Base-by-base conservation (phyloP, 2,329 filamentous ascomycete species). In the Sporothrix variecibatus region DNA sequence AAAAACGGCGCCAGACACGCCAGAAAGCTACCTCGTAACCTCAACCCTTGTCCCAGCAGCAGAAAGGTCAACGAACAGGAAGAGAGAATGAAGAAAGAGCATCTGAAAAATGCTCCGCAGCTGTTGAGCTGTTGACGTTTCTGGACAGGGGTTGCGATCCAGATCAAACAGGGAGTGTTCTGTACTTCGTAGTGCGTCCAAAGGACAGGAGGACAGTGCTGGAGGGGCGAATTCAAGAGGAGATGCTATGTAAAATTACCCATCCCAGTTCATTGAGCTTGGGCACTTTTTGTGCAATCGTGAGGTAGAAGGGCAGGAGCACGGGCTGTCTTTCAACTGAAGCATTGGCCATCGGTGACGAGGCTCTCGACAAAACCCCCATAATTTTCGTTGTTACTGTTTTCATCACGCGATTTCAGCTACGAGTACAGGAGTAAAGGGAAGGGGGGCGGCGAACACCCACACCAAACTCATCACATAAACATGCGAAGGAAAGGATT, bases 371-470 rank as follows among this genome's bases (percentile, higher is more conserved):
- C n/a, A 28, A 23, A 38, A 8, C 60, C 51, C 60, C 31, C 56
- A 58, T 31, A 15, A 17, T 31, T 12, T 15, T 23, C n/a, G 8
- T 26, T 43, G 1, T 15, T 43, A 40, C 40, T 65, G 60, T 40
- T 60, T 34, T 9, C 60, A 65, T 65, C 34, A 65, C 60, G 60
- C 60, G 34, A 65, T 65, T 60, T 65, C 60, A 65, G 60, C 60
- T 65, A 34, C 34, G 34, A 34, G 34, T 38, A 23, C 12, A 15
- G 7, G 43, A 46, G 43, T 9, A 17, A 46, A 53, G 3, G 20
- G 23, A 67, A 28, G 7, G 40, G 15, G 62, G 62, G 12, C 62
- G 17, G 20, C 17, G 28, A 62, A 62, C 58, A 23, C 17, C 17
- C 17, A 40, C 56, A n/a, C 5, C 23, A n/a, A 11, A 38, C 58